Conservation (phyloP, 768 basidiomycete genomes). For the Chalciporus sphaerocephalus region DNA sequence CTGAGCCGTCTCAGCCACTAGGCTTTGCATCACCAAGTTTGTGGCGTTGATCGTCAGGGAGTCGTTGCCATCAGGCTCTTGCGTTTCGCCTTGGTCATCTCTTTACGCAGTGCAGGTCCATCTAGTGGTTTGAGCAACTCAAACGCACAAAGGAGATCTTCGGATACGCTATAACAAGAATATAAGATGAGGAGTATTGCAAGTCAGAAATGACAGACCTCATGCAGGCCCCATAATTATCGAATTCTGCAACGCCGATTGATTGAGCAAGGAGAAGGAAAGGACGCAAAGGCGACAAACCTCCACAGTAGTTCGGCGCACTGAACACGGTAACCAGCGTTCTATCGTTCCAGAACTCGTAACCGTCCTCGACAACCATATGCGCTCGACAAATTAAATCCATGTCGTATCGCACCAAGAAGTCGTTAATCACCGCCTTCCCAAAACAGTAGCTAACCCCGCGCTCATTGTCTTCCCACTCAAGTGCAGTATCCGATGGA, state of each 20-base stretch:
- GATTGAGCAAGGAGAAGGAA: constrained; percentile 15
- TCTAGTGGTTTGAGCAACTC: constrained; percentile 95
- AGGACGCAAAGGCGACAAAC: constrained; percentile 47
- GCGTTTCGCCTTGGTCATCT: constrained; percentile 98
- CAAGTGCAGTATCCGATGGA: constrained; percentile 93
- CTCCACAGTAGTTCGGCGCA: constrained; percentile 94
- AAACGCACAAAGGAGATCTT: constrained; percentile 95
- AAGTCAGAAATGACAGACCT: constrained; percentile 47
- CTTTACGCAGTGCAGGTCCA: constrained; percentile 89
- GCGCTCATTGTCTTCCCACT: constrained; percentile 99
- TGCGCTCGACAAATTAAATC: constrained; percentile 99
- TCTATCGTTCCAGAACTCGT: constrained; percentile 99
- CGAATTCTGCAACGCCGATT: constrained; percentile 61
- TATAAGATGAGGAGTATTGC: constrained; percentile 10
- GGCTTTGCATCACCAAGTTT: background rate
- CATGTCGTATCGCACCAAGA: constrained; percentile 94
- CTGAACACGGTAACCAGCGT: constrained; percentile 98
- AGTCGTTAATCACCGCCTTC: constrained; percentile 94
- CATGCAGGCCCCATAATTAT: constrained; percentile 95
- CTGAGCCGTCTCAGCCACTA: constrained; percentile 3
- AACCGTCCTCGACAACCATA: constrained; percentile 99
- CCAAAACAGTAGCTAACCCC: constrained; percentile 99
- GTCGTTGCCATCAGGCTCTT: constrained; percentile 56
- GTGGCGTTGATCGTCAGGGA: constrained; percentile 16
- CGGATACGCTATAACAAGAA: constrained; percentile 67